Conservation (phyloP, 768 basidiomycete genomes). For the Suillus discolor region DNA sequence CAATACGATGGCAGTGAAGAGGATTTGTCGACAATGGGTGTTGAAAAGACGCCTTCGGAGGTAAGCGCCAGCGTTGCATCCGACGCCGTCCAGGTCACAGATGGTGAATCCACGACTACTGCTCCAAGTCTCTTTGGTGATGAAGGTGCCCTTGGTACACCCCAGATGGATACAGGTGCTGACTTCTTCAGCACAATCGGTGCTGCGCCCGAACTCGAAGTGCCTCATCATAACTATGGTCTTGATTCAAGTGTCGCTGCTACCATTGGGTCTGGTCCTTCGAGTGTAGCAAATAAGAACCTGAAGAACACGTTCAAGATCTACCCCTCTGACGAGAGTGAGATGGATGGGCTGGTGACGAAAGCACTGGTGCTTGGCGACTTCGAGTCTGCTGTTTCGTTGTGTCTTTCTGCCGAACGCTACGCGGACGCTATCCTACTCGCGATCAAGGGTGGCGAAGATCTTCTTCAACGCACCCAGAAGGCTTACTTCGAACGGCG, state of each 20-base stretch:
- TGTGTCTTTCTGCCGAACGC: constrained; percentile 86
- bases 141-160: constrained; percentile 62
- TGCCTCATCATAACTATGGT: constrained; percentile 81
- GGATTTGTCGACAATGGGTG: constrained; percentile 28
- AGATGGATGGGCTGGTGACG: constrained; percentile 86
- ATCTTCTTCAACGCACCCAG: constrained; percentile 85
- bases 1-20: constrained; percentile 33
- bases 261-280: constrained; percentile 89
- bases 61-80: constrained; percentile 65
- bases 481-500: constrained; percentile 90
- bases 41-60: constrained; percentile 59
- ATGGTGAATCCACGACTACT: constrained; percentile 81
- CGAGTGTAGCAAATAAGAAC: constrained; percentile 73
- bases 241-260: constrained; percentile 95
- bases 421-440: constrained; percentile 95
- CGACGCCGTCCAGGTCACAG: constrained; percentile 61
- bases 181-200: constrained; percentile 92
- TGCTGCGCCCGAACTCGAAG: constrained; percentile 53
- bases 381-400: constrained; percentile 86
- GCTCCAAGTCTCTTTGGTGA: constrained; percentile 89
- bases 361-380: constrained; percentile 94
- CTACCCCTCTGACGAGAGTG: constrained; percentile 84
- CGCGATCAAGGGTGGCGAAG: constrained; percentile 87
- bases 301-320: constrained; percentile 87
- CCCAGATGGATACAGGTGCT: constrained; percentile 63